Base-by-base conservation (phyloP, 495 filamentous ascomycete genomes). In the Alectoria sarmentosa region DNA sequence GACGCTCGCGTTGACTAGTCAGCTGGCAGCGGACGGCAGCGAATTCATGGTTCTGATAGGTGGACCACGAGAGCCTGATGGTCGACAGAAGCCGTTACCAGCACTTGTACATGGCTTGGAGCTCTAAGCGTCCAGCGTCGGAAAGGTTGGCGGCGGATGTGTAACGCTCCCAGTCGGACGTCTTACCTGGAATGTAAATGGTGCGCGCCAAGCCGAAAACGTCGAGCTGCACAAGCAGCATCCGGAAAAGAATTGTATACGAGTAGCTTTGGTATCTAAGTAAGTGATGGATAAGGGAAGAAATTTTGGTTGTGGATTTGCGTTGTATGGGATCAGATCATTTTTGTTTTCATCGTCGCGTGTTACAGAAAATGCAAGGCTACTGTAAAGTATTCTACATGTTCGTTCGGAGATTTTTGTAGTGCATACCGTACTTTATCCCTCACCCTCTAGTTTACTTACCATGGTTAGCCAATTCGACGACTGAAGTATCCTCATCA, bases 121-220 rank as follows among this genome's bases (percentile, higher is more conserved):
- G 38, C 38, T 57, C 49, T 37, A 46, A 4, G n/a, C 15, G n/a
- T 48, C 32, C 23, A 37, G 15, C 48, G 23, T 39, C 34, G 36
- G 19, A 7, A 32, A 17, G 17, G 23, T 5, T 54, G 7, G n/a
- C 5, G 13, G n/a, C 30, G 49, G 36, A 57, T 44, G 41, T 63
- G 52, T 57, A 57, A 42, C 62, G 26, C 58, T 64, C 54, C 54
- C 56, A 64, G 54, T 42, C 39, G 62, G 54, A 42, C 17, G 52
- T 64, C 54, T 58, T 42, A 59, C 57, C 52, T 41, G 63, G 63
- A 65, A 65, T 65, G 56, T 42, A 19, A 54, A 19, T 30, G 19
- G 32, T 32, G 62, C 52, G 42, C 42, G 42, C 41, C 56, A 65
- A 39, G 34, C 63, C 63, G 23, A 49, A 65, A 65, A 60, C 56